Percentiles rank a stretch among this genome's conserved stretches.
These are phyloP conservation scores for Scleromitrula shiraiana DNA, from an alignment of 2,329 filamentous ascomycete species.

Conservation along the genomic window DNA sequence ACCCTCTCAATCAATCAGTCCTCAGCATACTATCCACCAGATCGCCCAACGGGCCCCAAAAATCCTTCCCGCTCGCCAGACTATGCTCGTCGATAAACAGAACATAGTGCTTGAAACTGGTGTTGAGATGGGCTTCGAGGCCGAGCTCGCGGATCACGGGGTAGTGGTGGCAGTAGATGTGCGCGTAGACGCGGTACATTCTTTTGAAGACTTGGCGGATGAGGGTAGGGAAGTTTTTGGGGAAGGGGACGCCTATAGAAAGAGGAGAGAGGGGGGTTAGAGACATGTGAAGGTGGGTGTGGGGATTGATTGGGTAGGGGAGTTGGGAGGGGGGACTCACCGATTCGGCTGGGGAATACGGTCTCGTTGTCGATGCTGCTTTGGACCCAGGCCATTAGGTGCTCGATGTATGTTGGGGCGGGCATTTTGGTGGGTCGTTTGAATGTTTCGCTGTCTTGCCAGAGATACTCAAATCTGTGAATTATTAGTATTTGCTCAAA, in stretches of 20 bases:
- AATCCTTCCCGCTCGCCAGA: slow-evolving; percentile 88
- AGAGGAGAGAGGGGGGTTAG: too few relatives aligned
- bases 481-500: slow-evolving; percentile 5
- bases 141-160: slow-evolving; percentile 91
- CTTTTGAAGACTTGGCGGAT: slow-evolving; percentile 97
- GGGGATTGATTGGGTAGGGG: too few relatives aligned
- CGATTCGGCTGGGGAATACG: slow-evolving; percentile 90
- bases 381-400: slow-evolving; percentile 96
- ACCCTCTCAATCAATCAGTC: slow-evolving; percentile 50
- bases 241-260: slow-evolving; percentile 93
- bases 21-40: slow-evolving; percentile 96
- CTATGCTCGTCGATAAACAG: slow-evolving; percentile 96
- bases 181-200: slow-evolving; percentile 95
- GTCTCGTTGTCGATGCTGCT: slow-evolving; percentile 91
- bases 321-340: slow-evolving; percentile 53
- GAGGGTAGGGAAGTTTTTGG: slow-evolving; percentile 80
- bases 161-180: slow-evolving; percentile 99
- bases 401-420: slow-evolving; percentile 93
- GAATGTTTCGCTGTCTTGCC: slow-evolving; percentile 92
- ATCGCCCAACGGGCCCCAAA: slow-evolving; percentile 92
- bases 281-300: too few relatives aligned
- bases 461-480: slow-evolving; percentile 88
- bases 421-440: slow-evolving; percentile 97
- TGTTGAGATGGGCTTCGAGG: slow-evolving; percentile 94
- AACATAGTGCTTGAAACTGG: slow-evolving; percentile 99